A percentile compares a stretch with the other conserved stretches of the same genome.
phyloP scores from a whole-genome alignment of 2,329 filamentous ascomycete genomes.

The Myriosclerotinia duriaeana region DNA sequence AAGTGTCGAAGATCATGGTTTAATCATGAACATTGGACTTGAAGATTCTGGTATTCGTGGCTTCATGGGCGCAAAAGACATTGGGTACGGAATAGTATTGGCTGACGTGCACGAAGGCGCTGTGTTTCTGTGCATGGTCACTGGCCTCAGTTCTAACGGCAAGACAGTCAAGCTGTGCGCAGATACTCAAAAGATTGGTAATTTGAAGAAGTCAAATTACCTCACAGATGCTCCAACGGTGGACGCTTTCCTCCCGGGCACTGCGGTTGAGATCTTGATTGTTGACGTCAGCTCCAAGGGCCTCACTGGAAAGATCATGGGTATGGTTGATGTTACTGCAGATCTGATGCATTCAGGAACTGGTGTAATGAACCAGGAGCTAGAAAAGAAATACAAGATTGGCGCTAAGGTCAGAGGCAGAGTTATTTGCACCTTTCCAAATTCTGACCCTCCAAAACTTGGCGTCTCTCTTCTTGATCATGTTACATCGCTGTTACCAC shows the following conservation, averaged over 20 bases:
- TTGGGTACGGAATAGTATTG: conserved; percentile 65
- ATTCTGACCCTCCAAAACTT: conserved; percentile 75
- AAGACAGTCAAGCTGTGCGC: conserved; percentile 86
- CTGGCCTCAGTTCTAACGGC: conserved; percentile 70
- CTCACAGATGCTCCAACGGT: conserved; percentile 80
- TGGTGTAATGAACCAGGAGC: conserved; percentile 65
- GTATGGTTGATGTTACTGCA: conserved; percentile 84
- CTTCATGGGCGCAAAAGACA: conserved; percentile 82
- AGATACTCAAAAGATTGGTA: conserved; percentile 67
- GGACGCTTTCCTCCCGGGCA: conserved; percentile 86
- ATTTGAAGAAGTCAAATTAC: conserved; percentile 60
- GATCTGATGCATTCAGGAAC: conserved; percentile 86
- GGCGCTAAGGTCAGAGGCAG: conserved; percentile 83
- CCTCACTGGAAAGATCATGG: conserved; percentile 88
- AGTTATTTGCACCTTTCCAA: conserved; percentile 83
- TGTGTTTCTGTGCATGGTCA: conserved; percentile 80
- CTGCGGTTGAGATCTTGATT: conserved; percentile 81
- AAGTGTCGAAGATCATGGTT: conserved; percentile 94
- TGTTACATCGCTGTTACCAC: conserved; percentile 59
- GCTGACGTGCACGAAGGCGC: conserved; percentile 75
- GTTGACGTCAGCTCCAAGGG: conserved; percentile 73
- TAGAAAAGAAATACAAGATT: conserved; percentile 76
- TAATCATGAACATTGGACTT: conserved; percentile 88
- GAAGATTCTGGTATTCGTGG: conserved; percentile 67
- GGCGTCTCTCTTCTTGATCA: conserved; percentile 89